Percentiles rank a stretch among this genome's conserved stretches.
phyloP scores from a whole-genome alignment of 73 alveolate species.

The Stentor roeselii region DNA sequence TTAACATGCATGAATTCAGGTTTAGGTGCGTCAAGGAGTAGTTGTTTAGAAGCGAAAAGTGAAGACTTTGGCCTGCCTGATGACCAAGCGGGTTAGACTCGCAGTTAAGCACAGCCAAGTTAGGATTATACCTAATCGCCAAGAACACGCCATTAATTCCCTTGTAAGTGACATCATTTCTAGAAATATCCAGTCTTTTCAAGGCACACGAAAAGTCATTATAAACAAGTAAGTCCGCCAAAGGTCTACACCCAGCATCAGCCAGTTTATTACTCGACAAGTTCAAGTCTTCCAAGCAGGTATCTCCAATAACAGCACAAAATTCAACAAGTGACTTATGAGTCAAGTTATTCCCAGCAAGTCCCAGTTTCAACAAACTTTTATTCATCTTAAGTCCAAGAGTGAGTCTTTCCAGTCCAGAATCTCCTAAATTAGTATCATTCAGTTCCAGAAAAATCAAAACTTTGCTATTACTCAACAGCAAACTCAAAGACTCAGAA shows the following conservation, averaged over 20 bases:
- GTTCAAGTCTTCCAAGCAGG: background rate
- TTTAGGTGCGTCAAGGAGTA: background rate
- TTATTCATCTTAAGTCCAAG: conserved; percentile 32
- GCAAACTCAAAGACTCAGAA: conserved; percentile 27
- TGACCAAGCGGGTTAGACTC: conserved; percentile 31
- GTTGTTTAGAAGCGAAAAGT: conserved; percentile 8
- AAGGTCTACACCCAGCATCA: conserved; percentile 1
- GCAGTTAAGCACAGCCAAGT: background rate
- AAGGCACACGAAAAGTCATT: conserved; percentile 11
- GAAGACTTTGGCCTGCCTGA: background rate
- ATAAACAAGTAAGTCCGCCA: background rate
- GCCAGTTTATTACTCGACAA: conserved; percentile 6
- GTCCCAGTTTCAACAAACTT: conserved; percentile 30
- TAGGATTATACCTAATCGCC: conserved; percentile 19
- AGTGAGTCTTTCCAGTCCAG: conserved; percentile 35
- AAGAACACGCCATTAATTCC: conserved; percentile 24
- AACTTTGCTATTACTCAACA: conserved; percentile 33
- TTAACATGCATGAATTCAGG: conserved; percentile 1
- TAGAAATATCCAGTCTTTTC: conserved; percentile 34
- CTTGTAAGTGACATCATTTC: conserved; percentile 35
- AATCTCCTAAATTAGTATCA: conserved; percentile 27
- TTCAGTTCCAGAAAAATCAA: conserved; percentile 26
- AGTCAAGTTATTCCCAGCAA: conserved; percentile 33
- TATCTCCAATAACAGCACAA: background rate
- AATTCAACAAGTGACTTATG: background rate